Conservation (phyloP, 768 basidiomycete species). For the Mycena venus region DNA sequence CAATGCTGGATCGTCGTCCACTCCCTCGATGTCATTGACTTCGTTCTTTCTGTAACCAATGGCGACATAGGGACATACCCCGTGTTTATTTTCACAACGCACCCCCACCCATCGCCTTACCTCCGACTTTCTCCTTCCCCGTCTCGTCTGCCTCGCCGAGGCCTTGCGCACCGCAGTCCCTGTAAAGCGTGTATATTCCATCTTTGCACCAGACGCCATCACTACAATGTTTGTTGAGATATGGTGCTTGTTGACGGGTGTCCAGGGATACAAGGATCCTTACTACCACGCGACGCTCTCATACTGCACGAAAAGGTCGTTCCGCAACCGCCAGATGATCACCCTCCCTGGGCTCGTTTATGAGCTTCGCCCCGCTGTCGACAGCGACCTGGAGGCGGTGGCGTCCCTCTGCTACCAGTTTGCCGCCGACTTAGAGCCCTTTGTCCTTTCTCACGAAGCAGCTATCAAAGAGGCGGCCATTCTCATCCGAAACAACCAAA, state of each 20-base stretch:
- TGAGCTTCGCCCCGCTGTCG: conserved; percentile 59
- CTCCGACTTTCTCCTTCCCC: conserved; percentile 49
- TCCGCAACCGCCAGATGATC: conserved; percentile 42
- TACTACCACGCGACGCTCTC: conserved; percentile 76
- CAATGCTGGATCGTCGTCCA: conserved; percentile 54
- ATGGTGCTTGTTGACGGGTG: conserved; percentile 64
- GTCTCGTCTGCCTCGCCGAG: conserved; percentile 57
- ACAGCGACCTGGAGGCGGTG: conserved; percentile 52
- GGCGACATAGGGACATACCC: conserved; percentile 73
- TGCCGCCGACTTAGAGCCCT: conserved; percentile 70
- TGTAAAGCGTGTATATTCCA: conserved; percentile 68
- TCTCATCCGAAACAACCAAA: conserved; percentile 60
- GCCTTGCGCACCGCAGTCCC: conserved; percentile 53
- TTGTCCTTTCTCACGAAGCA: conserved; percentile 54
- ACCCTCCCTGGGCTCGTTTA: conserved; percentile 40
- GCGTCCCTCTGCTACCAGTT: conserved; percentile 69
- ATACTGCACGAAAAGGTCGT: conserved; percentile 63
- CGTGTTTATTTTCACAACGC: conserved; percentile 70
- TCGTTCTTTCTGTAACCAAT: conserved; percentile 72
- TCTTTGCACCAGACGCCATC: conserved; percentile 69
- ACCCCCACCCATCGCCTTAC: conserved; percentile 55
- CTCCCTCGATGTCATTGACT: conserved; percentile 49
- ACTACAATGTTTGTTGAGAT: conserved; percentile 58
- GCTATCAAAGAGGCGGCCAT: conserved; percentile 66
- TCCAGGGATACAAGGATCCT: conserved; percentile 50